phyloP scores from a whole-genome alignment of 352 stramenopile species.

The Poterioochromonas sp. region DNA sequence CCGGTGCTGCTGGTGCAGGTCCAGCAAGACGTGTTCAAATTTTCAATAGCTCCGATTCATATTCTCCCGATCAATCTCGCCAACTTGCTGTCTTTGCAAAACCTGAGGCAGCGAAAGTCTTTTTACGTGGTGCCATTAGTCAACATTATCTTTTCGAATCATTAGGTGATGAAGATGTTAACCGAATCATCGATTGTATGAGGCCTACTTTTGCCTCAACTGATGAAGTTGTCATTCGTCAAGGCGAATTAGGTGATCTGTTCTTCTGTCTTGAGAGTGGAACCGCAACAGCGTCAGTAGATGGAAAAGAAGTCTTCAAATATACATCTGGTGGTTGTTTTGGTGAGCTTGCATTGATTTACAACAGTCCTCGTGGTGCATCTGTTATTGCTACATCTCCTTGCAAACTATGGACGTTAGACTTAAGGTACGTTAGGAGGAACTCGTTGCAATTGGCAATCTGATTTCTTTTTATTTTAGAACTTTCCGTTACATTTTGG shows the following conservation, averaged over 20 bases:
- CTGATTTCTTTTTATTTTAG: conserved; percentile 21
- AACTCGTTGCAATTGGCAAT: neutral
- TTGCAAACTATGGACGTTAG: conserved; percentile 85
- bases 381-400: conserved; percentile 71
- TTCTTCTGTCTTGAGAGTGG: conserved; percentile 64
- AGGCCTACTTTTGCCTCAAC: neutral
- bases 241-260: conserved; percentile 59
- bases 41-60: conserved; percentile 24
- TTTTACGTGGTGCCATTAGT: conserved; percentile 1
- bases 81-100: conserved; percentile 18
- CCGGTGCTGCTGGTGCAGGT: neutral
- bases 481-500: conserved; percentile 80
- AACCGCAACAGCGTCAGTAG: conserved; percentile 53
- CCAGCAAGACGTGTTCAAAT: conserved; percentile 5
- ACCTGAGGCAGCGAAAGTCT: conserved; percentile 2
- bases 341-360: conserved; percentile 88
- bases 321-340: conserved; percentile 58
- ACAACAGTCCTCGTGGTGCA: conserved; percentile 83
- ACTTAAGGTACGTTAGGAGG: conserved; percentile 43
- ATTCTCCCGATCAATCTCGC: conserved; percentile 6
- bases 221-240: neutral
- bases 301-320: conserved; percentile 42
- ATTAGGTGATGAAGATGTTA: conserved; percentile 14
- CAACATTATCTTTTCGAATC: conserved; percentile 26
- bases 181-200: conserved; percentile 32